phyloP scores from a whole-genome alignment of 139 green algal species.

The Chlamydomonas schloesseri region DNA sequence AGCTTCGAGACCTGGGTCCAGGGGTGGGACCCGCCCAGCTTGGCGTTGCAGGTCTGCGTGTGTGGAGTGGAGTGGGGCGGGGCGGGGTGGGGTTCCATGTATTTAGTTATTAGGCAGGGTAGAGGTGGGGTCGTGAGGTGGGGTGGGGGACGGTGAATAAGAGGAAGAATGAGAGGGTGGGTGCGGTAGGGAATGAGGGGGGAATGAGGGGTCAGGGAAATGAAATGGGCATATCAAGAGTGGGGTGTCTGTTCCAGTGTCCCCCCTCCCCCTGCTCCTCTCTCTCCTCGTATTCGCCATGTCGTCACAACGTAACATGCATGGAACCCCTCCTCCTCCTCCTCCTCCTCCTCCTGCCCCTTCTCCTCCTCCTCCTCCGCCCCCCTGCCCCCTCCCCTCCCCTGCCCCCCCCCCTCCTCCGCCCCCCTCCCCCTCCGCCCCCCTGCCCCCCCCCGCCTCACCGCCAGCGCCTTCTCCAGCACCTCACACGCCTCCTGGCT shows the following conservation, averaged over 20 bases:
- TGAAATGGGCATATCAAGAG: no score
- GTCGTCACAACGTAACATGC: no score
- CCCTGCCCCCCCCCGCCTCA: not conserved
- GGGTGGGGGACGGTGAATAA: no score
- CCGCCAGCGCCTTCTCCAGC: slow-evolving; percentile 31
- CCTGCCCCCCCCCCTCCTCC: not conserved
- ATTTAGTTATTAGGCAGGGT: not conserved
- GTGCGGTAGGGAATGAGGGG: no score
- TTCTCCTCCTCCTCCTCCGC: no score
- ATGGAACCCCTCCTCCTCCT: no score
- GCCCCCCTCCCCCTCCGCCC: not conserved
- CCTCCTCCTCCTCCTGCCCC: no score
- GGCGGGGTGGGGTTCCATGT: not conserved
- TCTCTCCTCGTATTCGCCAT: no score
- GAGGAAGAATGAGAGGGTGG: no score
- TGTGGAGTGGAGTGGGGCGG: not conserved
- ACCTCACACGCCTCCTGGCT: not conserved
- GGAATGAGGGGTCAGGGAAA: not conserved
- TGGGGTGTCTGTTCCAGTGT: no score
- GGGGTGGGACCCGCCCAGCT: slow-evolving; percentile 9
- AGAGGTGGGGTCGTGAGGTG: not conserved
- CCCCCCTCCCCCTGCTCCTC: no score
- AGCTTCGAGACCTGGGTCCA: slow-evolving; percentile 19
- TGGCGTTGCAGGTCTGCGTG: slow-evolving; percentile 6
- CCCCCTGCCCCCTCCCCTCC: no score